A percentile compares a stretch with the other conserved stretches of the same genome.
phyloP scores from a whole-genome alignment of 2,329 filamentous ascomycete genomes.

The Didymella keratinophila region DNA sequence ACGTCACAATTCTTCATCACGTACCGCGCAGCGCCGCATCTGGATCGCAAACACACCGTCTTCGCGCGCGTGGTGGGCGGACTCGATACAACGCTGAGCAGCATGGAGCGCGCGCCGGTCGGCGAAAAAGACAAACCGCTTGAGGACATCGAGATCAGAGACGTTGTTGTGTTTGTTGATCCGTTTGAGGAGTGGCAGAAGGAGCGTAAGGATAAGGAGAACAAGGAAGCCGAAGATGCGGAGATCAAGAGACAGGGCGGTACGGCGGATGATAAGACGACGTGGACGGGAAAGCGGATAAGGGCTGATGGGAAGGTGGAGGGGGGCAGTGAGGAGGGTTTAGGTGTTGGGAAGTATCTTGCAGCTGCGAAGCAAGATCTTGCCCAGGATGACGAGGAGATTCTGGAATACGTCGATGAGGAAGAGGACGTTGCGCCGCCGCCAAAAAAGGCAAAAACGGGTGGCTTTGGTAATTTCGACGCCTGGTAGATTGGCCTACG shows the following conservation, averaged over 20 bases:
- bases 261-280: slow-evolving; percentile 86
- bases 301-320: slow-evolving; percentile 70
- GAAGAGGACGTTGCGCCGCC: slow-evolving; percentile 70
- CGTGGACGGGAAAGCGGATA: slow-evolving; percentile 95
- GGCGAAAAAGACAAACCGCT: slow-evolving; percentile 79
- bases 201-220: slow-evolving; percentile 62
- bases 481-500: slow-evolving; percentile 67
- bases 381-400: slow-evolving; percentile 61
- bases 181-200: slow-evolving; percentile 94
- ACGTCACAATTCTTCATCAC: slow-evolving; percentile 94
- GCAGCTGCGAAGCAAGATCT: slow-evolving; percentile 61
- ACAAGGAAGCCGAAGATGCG: slow-evolving; percentile 69
- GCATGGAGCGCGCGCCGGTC: slow-evolving; percentile 78
- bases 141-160: slow-evolving; percentile 80
- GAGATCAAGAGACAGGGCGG: slow-evolving; percentile 71
- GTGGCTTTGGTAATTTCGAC: slow-evolving; percentile 94
- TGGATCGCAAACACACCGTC: slow-evolving; percentile 96
- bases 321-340: slow-evolving; percentile 60
- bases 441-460: slow-evolving; percentile 80
- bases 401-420: slow-evolving; percentile 68
- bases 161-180: slow-evolving; percentile 87
- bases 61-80: slow-evolving; percentile 88
- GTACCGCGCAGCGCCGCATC: slow-evolving; percentile 82
- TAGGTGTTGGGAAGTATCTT: slow-evolving; percentile 82
- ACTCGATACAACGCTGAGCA: slow-evolving; percentile 71